Evolutionary conservation across 2,329 filamentous ascomycete genomes (phyloP), one percentile per base, ranked within the genome.

Genomic region (Ophiostoma quercus): DNA sequence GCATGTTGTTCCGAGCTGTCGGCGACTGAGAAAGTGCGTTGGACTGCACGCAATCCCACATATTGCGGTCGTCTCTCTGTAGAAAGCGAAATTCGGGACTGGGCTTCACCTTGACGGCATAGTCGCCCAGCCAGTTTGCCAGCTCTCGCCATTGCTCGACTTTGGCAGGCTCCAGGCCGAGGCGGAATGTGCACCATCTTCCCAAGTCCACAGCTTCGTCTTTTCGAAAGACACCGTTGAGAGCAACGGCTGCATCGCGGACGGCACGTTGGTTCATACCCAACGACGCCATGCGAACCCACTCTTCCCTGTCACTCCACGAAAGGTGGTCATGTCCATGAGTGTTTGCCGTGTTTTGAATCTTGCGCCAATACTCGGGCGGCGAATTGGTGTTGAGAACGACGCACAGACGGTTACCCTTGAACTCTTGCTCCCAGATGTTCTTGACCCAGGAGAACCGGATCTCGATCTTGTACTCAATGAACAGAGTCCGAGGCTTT

Each of bases 121-220:
- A 90, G 73, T 96, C 91, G 12, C 82, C 80, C 0, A 97, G 81
- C 0, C 85, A 85, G 9, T 80, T 76, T 3, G 82, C 79, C 25
- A 90, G 79, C 0, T 78, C 73, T 0, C 77, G 73, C 74, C 84
- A 84, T 2, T 74, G 67, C 5, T 11, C 51, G 0, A 54, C 54
- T 8, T 51, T 22, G 2, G 39, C 16, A 51, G 51, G 60, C 1
- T 76, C 70, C 4, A 88, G 75, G 0, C 79, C 74, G n/a, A 88
- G 75, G 66, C 82, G 79, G 70, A 87, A 84, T 0, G 83, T 83
- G 11, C 82, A 87, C 85, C 86, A 88, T 65, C 83, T 82, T 22
- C 85, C 86, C 62, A 87, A 79, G 70, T 87, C 81, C 25, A 86
- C 80, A 29, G 80, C 80, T 6, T 78, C 74, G 5, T 79, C 74